These are phyloP conservation scores for Fusarium tricinctum DNA, from an alignment of 2,329 filamentous ascomycete genomes.

Conservation along the genomic window DNA sequence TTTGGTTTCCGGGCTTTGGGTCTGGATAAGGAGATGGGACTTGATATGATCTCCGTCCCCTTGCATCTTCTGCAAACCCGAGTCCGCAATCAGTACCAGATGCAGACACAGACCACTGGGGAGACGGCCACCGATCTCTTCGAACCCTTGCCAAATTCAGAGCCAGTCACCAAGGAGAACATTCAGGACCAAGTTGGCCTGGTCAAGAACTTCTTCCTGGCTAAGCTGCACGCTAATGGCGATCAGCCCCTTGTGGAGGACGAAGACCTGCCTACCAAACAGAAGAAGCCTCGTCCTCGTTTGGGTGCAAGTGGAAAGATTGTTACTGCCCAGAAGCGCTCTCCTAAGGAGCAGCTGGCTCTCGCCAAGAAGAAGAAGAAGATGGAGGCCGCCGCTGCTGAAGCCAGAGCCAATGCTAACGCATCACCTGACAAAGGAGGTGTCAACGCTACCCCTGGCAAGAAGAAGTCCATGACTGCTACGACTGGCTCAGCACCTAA, in stretches of 20 bases:
- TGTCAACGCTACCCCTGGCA: slow-evolving; percentile 60
- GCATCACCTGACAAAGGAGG: slow-evolving; percentile 54
- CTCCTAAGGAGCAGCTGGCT: slow-evolving; percentile 84
- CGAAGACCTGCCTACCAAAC: slow-evolving; percentile 93
- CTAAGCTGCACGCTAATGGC: slow-evolving; percentile 86
- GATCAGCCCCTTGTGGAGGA: slow-evolving; percentile 90
- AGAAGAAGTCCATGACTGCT: slow-evolving; percentile 65
- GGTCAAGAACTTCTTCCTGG: slow-evolving; percentile 90
- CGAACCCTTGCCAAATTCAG: slow-evolving; percentile 75
- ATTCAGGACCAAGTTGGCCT: slow-evolving; percentile 86
- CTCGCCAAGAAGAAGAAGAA: slow-evolving; percentile 92
- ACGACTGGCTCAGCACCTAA: slow-evolving; percentile 57
- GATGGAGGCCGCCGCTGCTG: slow-evolving; percentile 71
- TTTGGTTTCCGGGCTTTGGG: slow-evolving; percentile 98
- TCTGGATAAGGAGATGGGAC: slow-evolving; percentile 89
- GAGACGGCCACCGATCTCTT: slow-evolving; percentile 73
- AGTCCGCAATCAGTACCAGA: slow-evolving; percentile 86
- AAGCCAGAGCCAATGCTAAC: slow-evolving; percentile 59
- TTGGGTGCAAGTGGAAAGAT: slow-evolving; percentile 85
- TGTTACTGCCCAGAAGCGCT: slow-evolving; percentile 84
- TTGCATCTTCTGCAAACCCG: slow-evolving; percentile 93
- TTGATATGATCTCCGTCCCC: slow-evolving; percentile 89
- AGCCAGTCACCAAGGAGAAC: slow-evolving; percentile 83
- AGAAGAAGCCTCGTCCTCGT: slow-evolving; percentile 79
- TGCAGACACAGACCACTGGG: slow-evolving; percentile 75